phyloP scores from a whole-genome alignment of 305 asterid genomes.

The Fraxinus ornus region DNA sequence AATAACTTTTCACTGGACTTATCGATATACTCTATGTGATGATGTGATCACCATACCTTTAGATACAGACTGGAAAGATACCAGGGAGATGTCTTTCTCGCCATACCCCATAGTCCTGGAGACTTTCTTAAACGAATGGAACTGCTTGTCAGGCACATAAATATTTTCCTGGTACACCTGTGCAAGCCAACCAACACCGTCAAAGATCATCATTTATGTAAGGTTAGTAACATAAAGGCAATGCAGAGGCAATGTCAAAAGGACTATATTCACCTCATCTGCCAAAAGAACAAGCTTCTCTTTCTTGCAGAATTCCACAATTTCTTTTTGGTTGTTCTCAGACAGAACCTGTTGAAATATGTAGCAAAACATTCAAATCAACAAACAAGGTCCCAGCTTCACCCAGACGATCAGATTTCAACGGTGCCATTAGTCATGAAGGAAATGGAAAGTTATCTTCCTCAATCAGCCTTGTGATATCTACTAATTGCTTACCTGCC shows the following conservation, averaged over 20 bases:
- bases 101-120: constrained; percentile 77
- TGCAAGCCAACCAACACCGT: constrained; percentile 11
- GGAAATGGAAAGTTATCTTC: background rate
- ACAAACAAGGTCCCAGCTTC: constrained; percentile 10
- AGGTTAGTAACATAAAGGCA: background rate
- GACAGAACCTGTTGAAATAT: constrained; percentile 59
- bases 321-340: constrained; percentile 67
- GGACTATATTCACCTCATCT: constrained; percentile 62
- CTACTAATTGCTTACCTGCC: constrained; percentile 53
- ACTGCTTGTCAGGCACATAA: constrained; percentile 81
- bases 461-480: background rate
- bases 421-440: background rate
- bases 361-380: constrained; percentile 14
- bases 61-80: constrained; percentile 91
- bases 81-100: constrained; percentile 72
- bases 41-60: constrained; percentile 48
- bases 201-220: background rate
- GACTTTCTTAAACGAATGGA: constrained; percentile 80
- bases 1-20: background rate
- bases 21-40: background rate
- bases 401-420: constrained; percentile 1
- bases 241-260: background rate
- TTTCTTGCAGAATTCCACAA: constrained; percentile 86
- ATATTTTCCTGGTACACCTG: constrained; percentile 92
- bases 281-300: constrained; percentile 92